Evolutionary conservation across 768 basidiomycete species (phyloP), one percentile per base, ranked within the genome.

Genomic region (Lentinula edodes): DNA sequence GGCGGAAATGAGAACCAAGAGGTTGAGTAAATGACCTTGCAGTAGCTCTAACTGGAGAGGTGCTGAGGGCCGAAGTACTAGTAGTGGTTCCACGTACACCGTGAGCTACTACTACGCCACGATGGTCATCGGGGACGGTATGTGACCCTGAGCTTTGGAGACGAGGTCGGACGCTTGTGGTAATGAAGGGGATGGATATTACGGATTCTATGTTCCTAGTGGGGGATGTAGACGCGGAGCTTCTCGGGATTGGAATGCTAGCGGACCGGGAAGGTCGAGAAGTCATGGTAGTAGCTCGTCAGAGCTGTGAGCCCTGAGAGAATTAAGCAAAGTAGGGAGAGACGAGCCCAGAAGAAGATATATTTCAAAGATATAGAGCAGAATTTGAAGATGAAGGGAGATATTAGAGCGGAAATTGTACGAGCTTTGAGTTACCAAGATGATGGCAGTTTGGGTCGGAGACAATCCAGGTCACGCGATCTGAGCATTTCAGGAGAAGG

Each of bases 181-280:
- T 67, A 56, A 72, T 68, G 61, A 84, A 79, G 8, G 87, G 85
- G 63, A 88, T 83, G n/a, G 84, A 78, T 35, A 90, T 84, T 51
- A 59, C 32, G 34, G 58, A 59, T 51, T 89, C 89, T 60, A 90
- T 83, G 63, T 84, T 84, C 62, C 86, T 79, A 65, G 79, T 71
- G 42, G 83, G 77, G 5, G 81, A 76, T 6, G 76, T 74, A 20
- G 80, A 73, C 36, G 76, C 71, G 23, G 77, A 69, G 62, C 71
- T 78, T 56, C 61, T 52, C 58, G 84, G 84, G 61, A 88, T 83
- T 43, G 88, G 86, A 68, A 90, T 87, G 68, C 82, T 89, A 23
- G 87, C 78, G 0, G 87, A 84, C 69, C 88, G 82, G 12, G 83
- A 76, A 46, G 83, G 81, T 61, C 87, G 41, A 59, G 58, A 48